Conservation (phyloP, 805 yeast genomes). For the Alloascoidea hylecoeti region DNA sequence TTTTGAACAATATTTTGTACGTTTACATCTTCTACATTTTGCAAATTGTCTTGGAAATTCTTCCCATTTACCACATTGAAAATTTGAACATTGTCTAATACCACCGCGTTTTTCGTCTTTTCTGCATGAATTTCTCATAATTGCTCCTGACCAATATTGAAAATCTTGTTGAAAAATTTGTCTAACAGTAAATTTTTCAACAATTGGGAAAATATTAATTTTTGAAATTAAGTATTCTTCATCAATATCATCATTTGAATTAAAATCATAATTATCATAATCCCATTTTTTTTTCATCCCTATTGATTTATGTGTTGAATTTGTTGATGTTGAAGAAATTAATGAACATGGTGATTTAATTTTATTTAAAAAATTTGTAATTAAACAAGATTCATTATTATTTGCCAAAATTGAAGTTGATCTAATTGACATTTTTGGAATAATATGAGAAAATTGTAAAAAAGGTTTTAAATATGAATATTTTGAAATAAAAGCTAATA, state of each 20-base stretch:
- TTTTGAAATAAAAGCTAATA: constrained; percentile 86
- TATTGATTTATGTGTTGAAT: not conserved
- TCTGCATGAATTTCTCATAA: constrained; percentile 90
- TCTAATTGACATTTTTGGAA: constrained; percentile 47
- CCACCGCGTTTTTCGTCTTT: constrained; percentile 82
- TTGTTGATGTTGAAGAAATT: not conserved
- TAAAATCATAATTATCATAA: constrained; percentile 19
- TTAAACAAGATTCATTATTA: too few relatives aligned
- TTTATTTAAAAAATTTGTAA: not conserved
- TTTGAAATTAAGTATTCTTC: constrained; percentile 28
- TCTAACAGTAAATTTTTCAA: constrained; percentile 74
- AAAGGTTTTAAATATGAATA: constrained; percentile 67
- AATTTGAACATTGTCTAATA: constrained; percentile 87
- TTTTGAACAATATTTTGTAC: constrained; percentile 89
- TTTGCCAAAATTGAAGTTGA: too few relatives aligned
- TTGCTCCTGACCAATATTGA: constrained; percentile 96
- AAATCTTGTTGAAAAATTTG: constrained; percentile 59
- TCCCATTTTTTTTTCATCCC: constrained; percentile 4
- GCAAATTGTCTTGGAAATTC: constrained; percentile 82
- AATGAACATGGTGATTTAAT: not conserved
- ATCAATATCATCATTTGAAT: constrained; percentile 16
- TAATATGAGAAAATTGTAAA: constrained; percentile 62
- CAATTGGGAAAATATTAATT: constrained; percentile 71
- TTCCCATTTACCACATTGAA: constrained; percentile 93
- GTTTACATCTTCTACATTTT: constrained; percentile 84